Evolutionary conservation across 139 green algal genomes (phyloP).

Genomic region (Prasinococcaceae sp.): DNA sequence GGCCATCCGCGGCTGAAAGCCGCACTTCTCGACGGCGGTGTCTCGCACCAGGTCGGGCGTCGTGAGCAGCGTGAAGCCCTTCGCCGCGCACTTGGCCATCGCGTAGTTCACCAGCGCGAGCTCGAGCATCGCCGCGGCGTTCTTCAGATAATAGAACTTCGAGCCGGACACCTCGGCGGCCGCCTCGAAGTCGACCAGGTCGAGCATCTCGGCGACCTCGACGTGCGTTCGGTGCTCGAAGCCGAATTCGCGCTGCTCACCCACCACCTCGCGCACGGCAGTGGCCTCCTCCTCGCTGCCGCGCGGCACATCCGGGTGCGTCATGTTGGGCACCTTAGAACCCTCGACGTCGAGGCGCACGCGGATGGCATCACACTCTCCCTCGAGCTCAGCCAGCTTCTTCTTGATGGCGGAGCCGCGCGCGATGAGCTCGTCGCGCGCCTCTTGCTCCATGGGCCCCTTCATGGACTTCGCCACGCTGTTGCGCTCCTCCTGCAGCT

Average conservation of each 20-base stretch:
- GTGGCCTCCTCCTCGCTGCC: slow-evolving; percentile 68
- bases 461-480: slow-evolving; percentile 81
- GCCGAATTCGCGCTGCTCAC: slow-evolving; percentile 41
- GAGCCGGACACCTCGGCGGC: slow-evolving; percentile 56
- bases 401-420: slow-evolving; percentile 81
- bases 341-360: slow-evolving; percentile 14
- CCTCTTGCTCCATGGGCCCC: slow-evolving; percentile 52
- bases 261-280: slow-evolving; percentile 18
- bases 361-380: slow-evolving; percentile 3
- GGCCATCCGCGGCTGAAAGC: slow-evolving; percentile 81
- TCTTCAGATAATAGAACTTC: slow-evolving; percentile 93
- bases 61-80: slow-evolving; percentile 73
- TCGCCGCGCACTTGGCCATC: slow-evolving; percentile 25
- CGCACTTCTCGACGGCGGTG: slow-evolving; percentile 89
- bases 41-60: slow-evolving; percentile 87
- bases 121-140: slow-evolving; percentile 82
- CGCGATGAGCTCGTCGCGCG: slow-evolving; percentile 51
- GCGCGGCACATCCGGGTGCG: slow-evolving; percentile 69
- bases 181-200: slow-evolving; percentile 60
- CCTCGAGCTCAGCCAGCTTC: slow-evolving; percentile 55
- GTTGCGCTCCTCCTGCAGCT: slow-evolving; percentile 65
- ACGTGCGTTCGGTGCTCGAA: slow-evolving; percentile 27
- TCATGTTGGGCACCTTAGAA: slow-evolving; percentile 62
- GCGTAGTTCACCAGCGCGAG: slow-evolving; percentile 70
- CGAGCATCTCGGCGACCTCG: slow-evolving; percentile 23